Evolutionary conservation across 148 eudicot genomes (phyloP).

Genomic region (Camellia lanceoleosa): DNA sequence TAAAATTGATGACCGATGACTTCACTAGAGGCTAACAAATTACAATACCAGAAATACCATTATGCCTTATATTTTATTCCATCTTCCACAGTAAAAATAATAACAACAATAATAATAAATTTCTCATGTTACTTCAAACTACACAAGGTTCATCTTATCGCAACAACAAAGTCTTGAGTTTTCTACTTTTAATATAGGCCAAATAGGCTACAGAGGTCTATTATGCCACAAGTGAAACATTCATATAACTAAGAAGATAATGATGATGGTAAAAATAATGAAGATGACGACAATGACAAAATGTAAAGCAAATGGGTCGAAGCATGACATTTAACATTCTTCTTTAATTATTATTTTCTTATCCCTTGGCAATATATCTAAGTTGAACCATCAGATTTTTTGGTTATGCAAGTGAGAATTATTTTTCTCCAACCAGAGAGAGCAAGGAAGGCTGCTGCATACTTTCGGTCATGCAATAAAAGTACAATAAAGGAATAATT

Average conservation of each 20-base stretch:
- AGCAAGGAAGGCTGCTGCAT: not conserved
- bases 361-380: not conserved
- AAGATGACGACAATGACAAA: not conserved
- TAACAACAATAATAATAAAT: not conserved
- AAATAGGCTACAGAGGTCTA: not conserved
- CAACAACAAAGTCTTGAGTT: not conserved
- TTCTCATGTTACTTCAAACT: not conserved
- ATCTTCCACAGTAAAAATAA: too few relatives aligned
- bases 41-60: not conserved
- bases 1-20: not conserved
- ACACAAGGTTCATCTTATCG: not conserved
- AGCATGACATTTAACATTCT: not conserved
- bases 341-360: constrained; percentile 7
- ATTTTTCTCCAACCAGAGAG: not conserved
- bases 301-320: not conserved
- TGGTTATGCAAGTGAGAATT: not conserved
- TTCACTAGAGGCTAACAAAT: too few relatives aligned
- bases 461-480: not conserved
- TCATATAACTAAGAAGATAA: not conserved
- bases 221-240: not conserved
- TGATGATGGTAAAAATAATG: not conserved
- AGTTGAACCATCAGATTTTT: not conserved
- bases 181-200: not conserved
- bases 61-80: not conserved
- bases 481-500: not conserved